These are phyloP conservation scores for Pulveroboletus ravenelii DNA, from an alignment of 768 basidiomycete genomes.

Conservation along the genomic window DNA sequence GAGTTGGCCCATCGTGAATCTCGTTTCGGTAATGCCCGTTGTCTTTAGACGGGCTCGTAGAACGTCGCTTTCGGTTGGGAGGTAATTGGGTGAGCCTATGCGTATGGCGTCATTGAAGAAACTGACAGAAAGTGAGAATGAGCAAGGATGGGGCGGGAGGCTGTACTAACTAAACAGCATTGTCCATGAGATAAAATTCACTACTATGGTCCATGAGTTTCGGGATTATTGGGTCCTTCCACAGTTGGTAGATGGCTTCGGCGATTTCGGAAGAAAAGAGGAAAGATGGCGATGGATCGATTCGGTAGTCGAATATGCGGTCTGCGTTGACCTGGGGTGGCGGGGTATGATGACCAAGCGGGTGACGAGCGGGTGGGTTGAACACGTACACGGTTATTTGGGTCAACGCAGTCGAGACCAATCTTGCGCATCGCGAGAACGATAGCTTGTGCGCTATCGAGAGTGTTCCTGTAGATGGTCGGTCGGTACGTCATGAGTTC, in stretches of 20 bases:
- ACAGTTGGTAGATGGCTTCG: slow-evolving; percentile 60
- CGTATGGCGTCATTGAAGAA: slow-evolving; percentile 85
- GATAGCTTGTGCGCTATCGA: slow-evolving; percentile 85
- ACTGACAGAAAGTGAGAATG: slow-evolving; percentile 34
- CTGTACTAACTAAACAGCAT: slow-evolving; percentile 73
- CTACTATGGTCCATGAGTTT: slow-evolving; percentile 52
- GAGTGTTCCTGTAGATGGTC: slow-evolving; percentile 79
- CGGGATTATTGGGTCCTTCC: slow-evolving; percentile 61
- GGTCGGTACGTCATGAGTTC: slow-evolving; percentile 75
- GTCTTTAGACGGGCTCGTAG: slow-evolving; percentile 86
- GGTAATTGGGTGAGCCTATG: slow-evolving; percentile 76
- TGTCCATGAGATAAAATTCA: slow-evolving; percentile 94
- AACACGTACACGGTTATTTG: slow-evolving; percentile 49
- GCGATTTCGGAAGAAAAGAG: slow-evolving; percentile 62
- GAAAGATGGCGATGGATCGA: slow-evolving; percentile 38
- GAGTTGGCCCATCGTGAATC: slow-evolving; percentile 65
- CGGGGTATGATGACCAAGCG: slow-evolving; percentile 6
- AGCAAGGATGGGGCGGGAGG: not conserved
- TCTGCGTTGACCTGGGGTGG: slow-evolving; percentile 44
- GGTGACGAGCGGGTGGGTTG: fast-evolving
- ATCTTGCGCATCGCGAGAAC: slow-evolving; percentile 84
- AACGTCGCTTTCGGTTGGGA: slow-evolving; percentile 83
- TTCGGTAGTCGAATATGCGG: slow-evolving; percentile 55
- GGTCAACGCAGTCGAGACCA: slow-evolving; percentile 68
- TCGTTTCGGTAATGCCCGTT: slow-evolving; percentile 86